Evolutionary conservation across 768 basidiomycete genomes (phyloP).

Genomic region (Lentinula raphanica): DNA sequence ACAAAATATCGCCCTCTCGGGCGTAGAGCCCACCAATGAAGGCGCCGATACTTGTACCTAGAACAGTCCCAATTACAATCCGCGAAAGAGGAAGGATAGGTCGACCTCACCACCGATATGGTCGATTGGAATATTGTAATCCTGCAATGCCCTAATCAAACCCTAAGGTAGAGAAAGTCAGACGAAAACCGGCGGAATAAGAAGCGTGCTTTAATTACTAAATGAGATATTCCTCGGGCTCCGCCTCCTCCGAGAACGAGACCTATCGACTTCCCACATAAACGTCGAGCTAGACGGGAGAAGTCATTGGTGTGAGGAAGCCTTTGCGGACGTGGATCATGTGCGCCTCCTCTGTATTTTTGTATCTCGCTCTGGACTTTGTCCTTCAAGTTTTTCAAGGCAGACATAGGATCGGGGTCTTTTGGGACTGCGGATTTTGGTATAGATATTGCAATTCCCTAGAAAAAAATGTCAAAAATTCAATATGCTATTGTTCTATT

Average conservation of each 20-base stretch:
- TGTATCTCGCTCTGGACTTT: slow-evolving; percentile 86
- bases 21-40: slow-evolving; percentile 95
- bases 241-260: slow-evolving; percentile 97
- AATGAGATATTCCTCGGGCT: slow-evolving; percentile 79
- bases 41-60: slow-evolving; percentile 85
- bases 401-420: slow-evolving; percentile 84
- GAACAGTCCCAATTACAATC: slow-evolving; percentile 1
- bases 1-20: slow-evolving; percentile 86
- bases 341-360: slow-evolving; percentile 69
- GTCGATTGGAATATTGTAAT: slow-evolving; percentile 90
- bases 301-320: slow-evolving; percentile 89
- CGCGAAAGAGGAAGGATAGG: not conserved
- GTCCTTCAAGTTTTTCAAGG: slow-evolving; percentile 89
- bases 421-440: slow-evolving; percentile 58
- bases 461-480: not conserved
- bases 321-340: slow-evolving; percentile 64
- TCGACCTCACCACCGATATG: slow-evolving; percentile 67
- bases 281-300: slow-evolving; percentile 79
- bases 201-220: slow-evolving; percentile 37
- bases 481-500: slow-evolving; percentile 6
- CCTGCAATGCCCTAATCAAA: slow-evolving; percentile 87
- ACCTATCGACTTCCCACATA: slow-evolving; percentile 92
- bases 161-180: slow-evolving; percentile 55
- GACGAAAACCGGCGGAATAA: slow-evolving; percentile 27
- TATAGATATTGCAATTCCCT: slow-evolving; percentile 70